Conservation (phyloP, 176 grass and related monocot genomes). For the Chloris gayana region DNA sequence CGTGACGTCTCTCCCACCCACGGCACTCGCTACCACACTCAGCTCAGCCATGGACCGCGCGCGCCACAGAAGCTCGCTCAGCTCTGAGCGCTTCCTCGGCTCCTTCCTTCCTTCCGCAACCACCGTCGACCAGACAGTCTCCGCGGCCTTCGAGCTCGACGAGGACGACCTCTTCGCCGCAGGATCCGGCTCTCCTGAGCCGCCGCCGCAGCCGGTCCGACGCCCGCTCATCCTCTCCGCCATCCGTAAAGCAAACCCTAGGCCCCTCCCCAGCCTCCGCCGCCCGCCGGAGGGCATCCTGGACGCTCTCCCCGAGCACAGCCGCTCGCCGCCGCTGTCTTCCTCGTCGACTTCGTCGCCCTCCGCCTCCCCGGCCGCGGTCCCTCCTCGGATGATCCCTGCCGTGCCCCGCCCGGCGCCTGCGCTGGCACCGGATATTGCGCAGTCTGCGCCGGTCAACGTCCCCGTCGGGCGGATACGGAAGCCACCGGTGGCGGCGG, state of each 20-base stretch:
- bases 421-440: conserved; percentile 33
- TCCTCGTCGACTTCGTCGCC: conserved; percentile 56
- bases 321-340: conserved; percentile 33
- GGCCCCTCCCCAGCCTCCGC: conserved; percentile 35
- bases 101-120: conserved; percentile 44
- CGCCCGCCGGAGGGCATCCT: conserved; percentile 71
- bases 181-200: conserved; percentile 48
- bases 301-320: conserved; percentile 49
- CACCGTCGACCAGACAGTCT: conserved; percentile 32
- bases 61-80: conserved; percentile 44
- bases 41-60: conserved; percentile 52
- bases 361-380: conserved; percentile 53
- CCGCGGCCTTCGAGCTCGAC: conserved; percentile 68
- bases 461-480: conserved; percentile 51
- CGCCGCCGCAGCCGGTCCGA: conserved; percentile 20
- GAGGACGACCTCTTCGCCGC: conserved; percentile 70
- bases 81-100: conserved; percentile 57
- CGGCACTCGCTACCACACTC: conserved; percentile 1
- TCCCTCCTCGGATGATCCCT: conserved; percentile 68
- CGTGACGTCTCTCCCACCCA: conserved; percentile 14
- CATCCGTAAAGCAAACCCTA: conserved; percentile 39
- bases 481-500: conserved; percentile 10
- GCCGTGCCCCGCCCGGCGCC: conserved; percentile 52
- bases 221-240: conserved; percentile 37
- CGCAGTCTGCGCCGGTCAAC: conserved; percentile 79